Base-by-base conservation (phyloP, 306 rosid species). In the Mucuna pruriens region DNA sequence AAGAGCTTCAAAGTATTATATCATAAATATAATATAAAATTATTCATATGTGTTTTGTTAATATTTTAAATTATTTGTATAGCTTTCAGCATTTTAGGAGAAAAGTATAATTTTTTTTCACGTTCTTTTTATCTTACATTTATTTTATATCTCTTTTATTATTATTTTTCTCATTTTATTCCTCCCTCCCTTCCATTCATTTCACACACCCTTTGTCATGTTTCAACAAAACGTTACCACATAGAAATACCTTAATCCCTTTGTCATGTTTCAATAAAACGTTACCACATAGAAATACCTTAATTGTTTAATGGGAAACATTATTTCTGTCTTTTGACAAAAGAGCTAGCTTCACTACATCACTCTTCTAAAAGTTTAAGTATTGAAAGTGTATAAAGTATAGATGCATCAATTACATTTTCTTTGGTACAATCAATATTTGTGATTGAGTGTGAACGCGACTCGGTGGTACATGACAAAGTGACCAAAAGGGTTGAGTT, bases 361-460 rank as follows among this genome's bases (percentile, higher is more conserved):
- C 16, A 42, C 6, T 9, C 1, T 38, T 8, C 44, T 11, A 66
- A 10, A 63, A 34, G 19, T 7, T 45, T 12, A 9, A 25, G 0
- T 58, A 36, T 1, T 11, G 20, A 10, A 38, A 10, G 51, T 9
- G 49, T n/a, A 38, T 49, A 0, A 19, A 64, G 48, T n/a, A 25
- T 60, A 60, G 39, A 9, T 20, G 73, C 29, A 25, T 23, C 25
- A 17, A n/a, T 9, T 13, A n/a, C n/a, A n/a, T n/a, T n/a, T n/a
- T n/a, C n/a, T n/a, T n/a, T n/a, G n/a, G n/a, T n/a, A n/a, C n/a
- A n/a, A n/a, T n/a, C n/a, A n/a, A n/a, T n/a, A n/a, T 25, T 39
- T 6, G 49, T 23, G 79, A 68, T 9, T 26, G 71, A 66, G 80
- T 79, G 83, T 70, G 83, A 83, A 86, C 55, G 10, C 6, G 63